These are phyloP conservation scores for Aspergillus bridgeri DNA, from an alignment of 495 filamentous ascomycete genomes.

Conservation along the genomic window DNA sequence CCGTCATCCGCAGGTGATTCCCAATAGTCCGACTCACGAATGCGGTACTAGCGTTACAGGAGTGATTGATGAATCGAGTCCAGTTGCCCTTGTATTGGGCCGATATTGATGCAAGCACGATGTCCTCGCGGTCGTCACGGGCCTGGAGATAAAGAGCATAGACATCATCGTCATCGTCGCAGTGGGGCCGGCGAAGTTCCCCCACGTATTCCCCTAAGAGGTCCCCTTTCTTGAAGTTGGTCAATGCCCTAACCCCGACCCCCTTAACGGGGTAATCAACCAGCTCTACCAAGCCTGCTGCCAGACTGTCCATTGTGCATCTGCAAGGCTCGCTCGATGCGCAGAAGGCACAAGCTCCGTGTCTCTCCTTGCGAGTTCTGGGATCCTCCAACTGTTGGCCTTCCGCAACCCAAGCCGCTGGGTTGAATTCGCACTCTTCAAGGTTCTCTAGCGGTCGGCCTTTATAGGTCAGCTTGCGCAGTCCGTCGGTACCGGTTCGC, in stretches of 20 bases:
- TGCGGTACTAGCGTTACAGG: conserved; percentile 52
- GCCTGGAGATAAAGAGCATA: not conserved
- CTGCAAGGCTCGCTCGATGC: conserved; percentile 8
- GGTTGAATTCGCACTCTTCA: conserved; percentile 12
- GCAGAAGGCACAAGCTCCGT: conserved; percentile 22
- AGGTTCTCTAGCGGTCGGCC: conserved; percentile 19
- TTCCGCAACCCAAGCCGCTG: conserved; percentile 2
- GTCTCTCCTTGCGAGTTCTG: not conserved
- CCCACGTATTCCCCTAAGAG: conserved; percentile 34
- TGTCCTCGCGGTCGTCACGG: not conserved
- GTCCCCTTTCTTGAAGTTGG: conserved; percentile 20
- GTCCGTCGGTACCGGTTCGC: not conserved
- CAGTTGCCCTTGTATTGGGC: conserved; percentile 37
- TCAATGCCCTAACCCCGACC: conserved; percentile 33
- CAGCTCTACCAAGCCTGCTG: conserved; percentile 32
- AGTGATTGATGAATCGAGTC: conserved; percentile 73
- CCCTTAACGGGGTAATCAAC: conserved; percentile 28
- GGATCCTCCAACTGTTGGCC: not conserved
- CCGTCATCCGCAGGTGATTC: conserved; percentile 14
- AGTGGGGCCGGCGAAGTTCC: conserved; percentile 18
- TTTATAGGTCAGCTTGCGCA: conserved; percentile 16
- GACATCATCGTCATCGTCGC: not conserved
- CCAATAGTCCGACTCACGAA: conserved; percentile 25
- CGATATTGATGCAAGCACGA: conserved; percentile 1
- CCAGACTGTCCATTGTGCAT: conserved; percentile 13